A percentile compares a stretch with the other conserved stretches of the same genome.
Conservation (phyloP, 371 early-diverging fungal genomes). For the Batkoa obscura region DNA sequence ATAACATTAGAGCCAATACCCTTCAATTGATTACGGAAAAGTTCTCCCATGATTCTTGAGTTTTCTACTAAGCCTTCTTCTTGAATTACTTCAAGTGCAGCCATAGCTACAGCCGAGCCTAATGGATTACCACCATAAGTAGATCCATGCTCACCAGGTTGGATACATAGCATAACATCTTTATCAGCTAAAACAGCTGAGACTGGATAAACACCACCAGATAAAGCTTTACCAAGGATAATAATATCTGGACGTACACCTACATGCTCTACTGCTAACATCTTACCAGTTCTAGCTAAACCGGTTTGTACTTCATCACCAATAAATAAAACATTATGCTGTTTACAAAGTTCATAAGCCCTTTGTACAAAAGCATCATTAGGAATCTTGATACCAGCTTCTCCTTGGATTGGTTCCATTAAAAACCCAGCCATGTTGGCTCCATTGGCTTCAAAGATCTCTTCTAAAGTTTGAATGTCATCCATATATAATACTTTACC, state of each 20-base stretch:
- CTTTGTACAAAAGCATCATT: constrained; percentile 73
- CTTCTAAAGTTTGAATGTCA: constrained; percentile 70
- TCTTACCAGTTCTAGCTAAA: constrained; percentile 81
- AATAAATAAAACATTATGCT: constrained; percentile 91
- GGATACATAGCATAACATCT: constrained; percentile 81
- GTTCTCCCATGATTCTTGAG: constrained; percentile 49
- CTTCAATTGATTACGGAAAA: constrained; percentile 54
- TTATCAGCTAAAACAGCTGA: constrained; percentile 74
- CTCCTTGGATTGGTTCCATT: constrained; percentile 97
- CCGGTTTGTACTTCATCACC: constrained; percentile 98
- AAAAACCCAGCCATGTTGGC: constrained; percentile 76
- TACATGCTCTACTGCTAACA: constrained; percentile 84
- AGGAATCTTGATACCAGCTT: constrained; percentile 89
- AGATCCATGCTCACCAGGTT: constrained; percentile 92
- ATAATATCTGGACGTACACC: constrained; percentile 80
- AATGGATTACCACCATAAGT: constrained; percentile 96
- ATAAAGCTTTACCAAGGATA: constrained; percentile 89
- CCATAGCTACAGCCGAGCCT: constrained; percentile 84
- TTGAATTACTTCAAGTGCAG: constrained; percentile 81
- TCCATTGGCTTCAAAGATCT: constrained; percentile 61
- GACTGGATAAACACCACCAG: constrained; percentile 91
- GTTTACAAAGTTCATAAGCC: constrained; percentile 75
- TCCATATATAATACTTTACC: constrained; percentile 57
- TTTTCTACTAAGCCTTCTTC: constrained; percentile 81
- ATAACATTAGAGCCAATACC: constrained; percentile 58